Base-by-base conservation (phyloP, 345 rosid genomes). In the Geranium rotundifolium region DNA sequence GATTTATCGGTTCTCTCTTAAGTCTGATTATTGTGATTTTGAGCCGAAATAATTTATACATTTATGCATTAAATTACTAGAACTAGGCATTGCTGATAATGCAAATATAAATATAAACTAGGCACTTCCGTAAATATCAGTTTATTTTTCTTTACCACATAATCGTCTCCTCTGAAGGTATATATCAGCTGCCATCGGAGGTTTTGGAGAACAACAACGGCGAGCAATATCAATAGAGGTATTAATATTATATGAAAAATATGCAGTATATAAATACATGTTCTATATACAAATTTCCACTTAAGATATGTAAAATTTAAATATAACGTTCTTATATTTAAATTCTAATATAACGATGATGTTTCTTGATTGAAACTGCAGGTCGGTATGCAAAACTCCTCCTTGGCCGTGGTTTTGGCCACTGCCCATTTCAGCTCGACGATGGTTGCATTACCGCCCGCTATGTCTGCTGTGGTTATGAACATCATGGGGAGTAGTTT, bases 331-430 rank as follows among this genome's bases (percentile, higher is more conserved):
- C 7, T 31, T 31, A 31, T 7, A 3, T 3, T 31, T 31, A 31
- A 31, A 31, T 31, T 29, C 29, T 34, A 58, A 29, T 29, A 19
- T 55, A 19, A 31, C 30, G 31, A 4, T 1, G 8, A 54, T 7
- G 15, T 1, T 55, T 3, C 18, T 55, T 16, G 31, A 54, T 65
- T 29, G 10, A 18, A 19, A 7, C 3, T 63, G 65, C 79, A 85
- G 91, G 79, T 86, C 60, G 91, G 88, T n/a, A 83, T 86, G 85
- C 91, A 83, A 66, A 83, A 80, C 63, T 86, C 91, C 57, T 76
- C 91, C 2, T 71, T 83, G 27, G 86, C 85, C 1, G 88, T 86
- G 65, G 85, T 86, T 27, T 74, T 86, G 66, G 87, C 89, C 4
- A 69, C 92, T 39, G 19, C 84, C 27, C 92, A 83, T 74, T 86